phyloP scores from a whole-genome alignment of 192 early-diverging fungal genomes.

The Neocallimastix lanati region DNA sequence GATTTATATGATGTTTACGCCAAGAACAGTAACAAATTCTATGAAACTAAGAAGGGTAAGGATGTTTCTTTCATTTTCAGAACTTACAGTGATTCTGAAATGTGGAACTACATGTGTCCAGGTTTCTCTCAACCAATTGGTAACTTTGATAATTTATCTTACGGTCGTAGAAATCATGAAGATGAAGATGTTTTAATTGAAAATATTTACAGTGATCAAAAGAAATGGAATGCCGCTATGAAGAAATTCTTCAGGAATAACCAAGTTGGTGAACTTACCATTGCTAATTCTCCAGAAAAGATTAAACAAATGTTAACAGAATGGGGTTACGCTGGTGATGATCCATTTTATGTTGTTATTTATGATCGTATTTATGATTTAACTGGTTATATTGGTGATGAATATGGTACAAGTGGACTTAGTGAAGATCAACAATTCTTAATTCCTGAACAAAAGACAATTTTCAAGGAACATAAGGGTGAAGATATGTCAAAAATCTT shows the following conservation, averaged over 20 bases:
- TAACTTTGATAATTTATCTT: not conserved
- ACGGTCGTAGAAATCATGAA: not conserved
- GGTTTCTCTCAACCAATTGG: not conserved
- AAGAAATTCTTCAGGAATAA: not conserved
- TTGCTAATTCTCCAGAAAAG: not conserved
- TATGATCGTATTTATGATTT: not conserved
- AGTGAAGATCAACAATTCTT: conserved; percentile 8
- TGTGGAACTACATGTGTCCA: not conserved
- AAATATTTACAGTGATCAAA: not conserved
- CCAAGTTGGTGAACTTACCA: not conserved
- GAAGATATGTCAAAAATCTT: conserved; percentile 45
- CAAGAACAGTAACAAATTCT: not conserved
- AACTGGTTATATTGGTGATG: not conserved
- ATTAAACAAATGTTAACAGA: not conserved
- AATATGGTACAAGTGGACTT: not conserved
- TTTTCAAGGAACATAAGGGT: conserved; percentile 50
- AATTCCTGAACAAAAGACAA: conserved; percentile 27
- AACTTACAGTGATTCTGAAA: not conserved
- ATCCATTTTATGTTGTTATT: not conserved
- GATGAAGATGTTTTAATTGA: not conserved
- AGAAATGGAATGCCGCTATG: not conserved
- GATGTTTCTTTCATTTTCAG: not conserved
- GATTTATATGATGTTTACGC: not conserved
- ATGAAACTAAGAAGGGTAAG: not conserved
- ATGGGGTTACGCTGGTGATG: not conserved